These are phyloP conservation scores for Tilletiopsis washingtonensis DNA, from an alignment of 1,284 basidiomycete genomes.

Conservation along the genomic window DNA sequence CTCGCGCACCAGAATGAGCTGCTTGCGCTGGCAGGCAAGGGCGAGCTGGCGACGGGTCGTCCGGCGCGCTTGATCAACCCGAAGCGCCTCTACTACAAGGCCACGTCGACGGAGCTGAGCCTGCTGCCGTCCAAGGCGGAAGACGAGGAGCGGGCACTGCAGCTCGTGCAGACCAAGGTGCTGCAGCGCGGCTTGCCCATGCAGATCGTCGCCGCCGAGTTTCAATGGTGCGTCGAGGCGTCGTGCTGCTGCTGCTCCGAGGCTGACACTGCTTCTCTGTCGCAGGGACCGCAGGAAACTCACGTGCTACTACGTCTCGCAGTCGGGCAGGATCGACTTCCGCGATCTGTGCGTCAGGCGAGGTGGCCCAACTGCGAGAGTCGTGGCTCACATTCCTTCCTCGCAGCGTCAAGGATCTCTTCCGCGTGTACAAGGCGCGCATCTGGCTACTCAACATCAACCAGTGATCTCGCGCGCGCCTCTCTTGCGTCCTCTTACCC, in stretches of 20 bases:
- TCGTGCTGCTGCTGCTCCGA: too few species aligned
- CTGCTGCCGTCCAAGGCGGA: conserved; percentile 52
- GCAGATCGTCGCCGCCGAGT: conserved; percentile 96
- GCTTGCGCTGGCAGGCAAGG: background rate
- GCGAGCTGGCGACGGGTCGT: conserved; percentile 5
- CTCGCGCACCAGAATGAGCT: conserved; percentile 35
- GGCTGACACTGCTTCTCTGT: too few species aligned
- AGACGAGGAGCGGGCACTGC: conserved; percentile 85
- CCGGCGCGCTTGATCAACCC: conserved; percentile 54
- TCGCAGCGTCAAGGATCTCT: conserved; percentile 85
- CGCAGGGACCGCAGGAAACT: conserved; percentile 80
- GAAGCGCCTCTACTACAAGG: conserved; percentile 92
- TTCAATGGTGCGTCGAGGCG: too few species aligned
- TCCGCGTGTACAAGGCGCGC: conserved; percentile 56
- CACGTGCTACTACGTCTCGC: conserved; percentile 95
- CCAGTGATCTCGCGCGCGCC: too few species aligned
- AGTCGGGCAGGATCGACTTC: conserved; percentile 95
- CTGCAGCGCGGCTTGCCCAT: conserved; percentile 67
- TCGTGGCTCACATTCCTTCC: too few species aligned
- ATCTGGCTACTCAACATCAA: conserved; percentile 37
- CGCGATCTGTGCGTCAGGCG: too few species aligned
- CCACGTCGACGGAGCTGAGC: conserved; percentile 63
- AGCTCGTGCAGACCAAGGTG: conserved; percentile 83
- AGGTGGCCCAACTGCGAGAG: too few species aligned
- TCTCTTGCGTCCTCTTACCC: too few species aligned